A percentile compares a stretch with the other conserved stretches of the same genome.
Conservation (phyloP, 129 eudicot genomes). For the Helianthus tuberosus region DNA sequence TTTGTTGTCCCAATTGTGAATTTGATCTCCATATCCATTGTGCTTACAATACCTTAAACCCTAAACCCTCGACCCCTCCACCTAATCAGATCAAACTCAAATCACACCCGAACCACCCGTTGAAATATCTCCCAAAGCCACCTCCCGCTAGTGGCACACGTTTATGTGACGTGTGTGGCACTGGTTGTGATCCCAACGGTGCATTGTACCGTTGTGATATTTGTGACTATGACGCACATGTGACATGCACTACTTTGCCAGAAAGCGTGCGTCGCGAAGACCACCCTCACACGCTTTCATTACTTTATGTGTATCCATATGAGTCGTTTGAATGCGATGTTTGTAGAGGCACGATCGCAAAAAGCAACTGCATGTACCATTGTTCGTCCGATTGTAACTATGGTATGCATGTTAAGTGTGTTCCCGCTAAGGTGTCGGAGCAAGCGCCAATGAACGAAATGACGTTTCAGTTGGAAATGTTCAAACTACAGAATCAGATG, state of each 20-base stretch:
- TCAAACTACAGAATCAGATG: conserved; percentile 20
- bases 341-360: conserved; percentile 9
- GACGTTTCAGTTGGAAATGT: conserved; percentile 17
- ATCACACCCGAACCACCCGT: conserved; percentile 22
- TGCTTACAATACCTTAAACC: conserved; percentile 24
- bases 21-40: conserved; percentile 34
- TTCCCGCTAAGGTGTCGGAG: neutral
- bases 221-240: conserved; percentile 21
- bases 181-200: neutral
- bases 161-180: conserved; percentile 29
- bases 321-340: conserved; percentile 11
- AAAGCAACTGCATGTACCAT: conserved; percentile 24
- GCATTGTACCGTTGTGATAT: conserved; percentile 11
- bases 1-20: conserved; percentile 21
- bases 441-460: conserved; percentile 13
- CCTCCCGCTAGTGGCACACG: neutral
- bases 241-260: conserved; percentile 23
- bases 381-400: conserved; percentile 31
- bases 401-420: conserved; percentile 30
- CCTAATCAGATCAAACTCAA: conserved; percentile 10
- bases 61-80: neutral
- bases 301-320: conserved; percentile 25
- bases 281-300: conserved; percentile 9
- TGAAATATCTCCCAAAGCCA: conserved; percentile 10
- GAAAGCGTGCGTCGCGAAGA: conserved; percentile 5